A percentile compares a stretch with the other conserved stretches of the same genome.
phyloP scores from a whole-genome alignment of 768 basidiomycete species.

The Macrolepiota dolichaula region DNA sequence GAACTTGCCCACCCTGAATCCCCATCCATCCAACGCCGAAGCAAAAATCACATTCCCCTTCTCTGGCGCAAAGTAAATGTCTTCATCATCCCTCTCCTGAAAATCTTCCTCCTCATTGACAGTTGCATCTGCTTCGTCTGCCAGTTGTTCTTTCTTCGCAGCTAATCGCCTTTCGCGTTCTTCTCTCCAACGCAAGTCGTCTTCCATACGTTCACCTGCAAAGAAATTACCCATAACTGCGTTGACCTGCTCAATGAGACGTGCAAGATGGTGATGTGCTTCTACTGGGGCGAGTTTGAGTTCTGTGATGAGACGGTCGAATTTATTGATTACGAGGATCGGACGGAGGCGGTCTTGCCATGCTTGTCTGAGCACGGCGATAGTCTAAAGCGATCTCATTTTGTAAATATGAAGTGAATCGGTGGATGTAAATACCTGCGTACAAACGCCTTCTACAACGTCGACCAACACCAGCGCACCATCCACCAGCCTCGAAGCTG shows the following conservation, averaged over 20 bases:
- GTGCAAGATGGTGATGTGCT: constrained; percentile 91
- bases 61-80: constrained; percentile 96
- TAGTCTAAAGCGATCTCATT: constrained; percentile 54
- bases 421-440: constrained; percentile 60
- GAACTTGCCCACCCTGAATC: constrained; percentile 91
- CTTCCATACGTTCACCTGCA: constrained; percentile 94
- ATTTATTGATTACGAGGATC: constrained; percentile 94
- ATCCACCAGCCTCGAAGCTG: constrained; percentile 90
- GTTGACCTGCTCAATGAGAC: constrained; percentile 95
- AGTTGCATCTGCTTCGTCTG: constrained; percentile 60
- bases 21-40: constrained; percentile 96
- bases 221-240: constrained; percentile 98
- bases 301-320: constrained; percentile 92
- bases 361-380: constrained; percentile 92
- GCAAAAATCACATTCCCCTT: constrained; percentile 96
- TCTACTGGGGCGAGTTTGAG: constrained; percentile 88
- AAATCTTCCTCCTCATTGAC: constrained; percentile 66
- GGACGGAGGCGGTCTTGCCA: constrained; percentile 88
- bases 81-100: constrained; percentile 96
- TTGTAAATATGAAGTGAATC: not conserved
- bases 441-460: constrained; percentile 97
- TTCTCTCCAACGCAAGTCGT: constrained; percentile 92
- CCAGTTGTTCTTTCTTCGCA: constrained; percentile 66
- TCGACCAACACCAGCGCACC: constrained; percentile 95
- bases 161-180: constrained; percentile 82